Percentiles rank a stretch among this genome's conserved stretches.
These are phyloP conservation scores for Astragalus membranaceus DNA, from an alignment of 306 rosid genomes.

Conservation along the genomic window DNA sequence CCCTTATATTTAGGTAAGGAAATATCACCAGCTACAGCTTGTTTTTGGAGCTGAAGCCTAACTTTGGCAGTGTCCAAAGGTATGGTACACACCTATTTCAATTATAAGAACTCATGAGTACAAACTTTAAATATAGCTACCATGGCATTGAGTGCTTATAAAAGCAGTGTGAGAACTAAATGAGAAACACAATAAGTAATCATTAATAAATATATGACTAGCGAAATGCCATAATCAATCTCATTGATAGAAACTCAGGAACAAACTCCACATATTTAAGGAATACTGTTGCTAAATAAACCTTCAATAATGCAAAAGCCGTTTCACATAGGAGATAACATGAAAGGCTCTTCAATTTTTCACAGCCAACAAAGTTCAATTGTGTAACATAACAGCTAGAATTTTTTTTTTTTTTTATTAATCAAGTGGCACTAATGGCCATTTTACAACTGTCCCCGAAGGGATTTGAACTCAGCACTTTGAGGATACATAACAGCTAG, in stretches of 20 bases:
- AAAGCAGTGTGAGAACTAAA: conserved; percentile 7
- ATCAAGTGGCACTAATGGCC: no score
- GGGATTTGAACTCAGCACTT: no score
- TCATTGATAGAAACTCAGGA: not conserved
- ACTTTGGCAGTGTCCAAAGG: conserved; percentile 99
- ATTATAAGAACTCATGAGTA: conserved; percentile 4
- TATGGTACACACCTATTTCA: conserved; percentile 75
- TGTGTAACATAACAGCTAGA: not conserved
- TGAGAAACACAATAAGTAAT: not conserved
- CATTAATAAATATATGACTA: not conserved
- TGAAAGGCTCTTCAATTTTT: not conserved
- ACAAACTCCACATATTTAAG: not conserved
- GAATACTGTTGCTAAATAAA: not conserved
- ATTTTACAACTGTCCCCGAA: no score
- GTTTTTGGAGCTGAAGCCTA: conserved; percentile 96
- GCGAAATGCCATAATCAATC: not conserved
- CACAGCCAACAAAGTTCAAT: not conserved
- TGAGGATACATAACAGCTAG: not conserved
- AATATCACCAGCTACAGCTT: conserved; percentile 60
- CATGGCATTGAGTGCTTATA: not conserved
- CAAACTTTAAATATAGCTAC: not conserved
- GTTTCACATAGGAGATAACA: not conserved
- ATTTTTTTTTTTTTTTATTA: no score
- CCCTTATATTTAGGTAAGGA: conserved; percentile 88
- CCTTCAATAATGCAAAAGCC: not conserved